Evolutionary conservation across 495 filamentous ascomycete genomes (phyloP), one percentile per base, ranked within the genome.

Genomic region (Penicillium robsamsonii): DNA sequence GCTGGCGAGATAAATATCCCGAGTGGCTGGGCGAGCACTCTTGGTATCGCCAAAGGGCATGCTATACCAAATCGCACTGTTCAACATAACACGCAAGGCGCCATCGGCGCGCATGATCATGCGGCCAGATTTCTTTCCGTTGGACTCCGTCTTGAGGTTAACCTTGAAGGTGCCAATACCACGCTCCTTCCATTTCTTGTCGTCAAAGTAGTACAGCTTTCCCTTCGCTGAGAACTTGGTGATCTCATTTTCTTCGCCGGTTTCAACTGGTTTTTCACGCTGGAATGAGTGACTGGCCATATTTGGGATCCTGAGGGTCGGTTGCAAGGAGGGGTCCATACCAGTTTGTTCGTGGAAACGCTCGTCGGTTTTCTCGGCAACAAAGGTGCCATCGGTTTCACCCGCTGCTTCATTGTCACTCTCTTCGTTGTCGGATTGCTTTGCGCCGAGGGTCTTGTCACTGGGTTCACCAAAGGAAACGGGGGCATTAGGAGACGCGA

Each of bases 31-130:
- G 70, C 30, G 67, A 53, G 75, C 65, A 52, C 82, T 82, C 25
- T 67, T 61, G 12, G 67, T 57, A 51, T 89, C 84, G 30, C 88
- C 84, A 62, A 89, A 85, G 35, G 81, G 80, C 82, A 92, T 87
- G 5, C 82, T 80, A 61, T 87, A 85, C 45, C 88, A 81, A 52
- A 96, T 75, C 1, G 83, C 81, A 4, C 86, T 87, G 70, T 96
- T 96, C 38, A 96, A 78, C 64, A 94, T 84, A n/a, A 96, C 86
- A n/a, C 90, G 83, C 51, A 87, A 79, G 5, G 87, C 89, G 40
- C 89, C 88, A 58, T 96, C 90, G 42, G 93, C 90, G 5, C 92
- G 84, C 86, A 96, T 91, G 56, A 96, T 82, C 62, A 96, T 81
- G 24, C 92, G 86, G 11, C 83, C 83, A 24, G 75, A 68, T 55